A percentile compares a stretch with the other conserved stretches of the same genome.
Evolutionary conservation across 805 yeast species (phyloP).

Genomic region (Pichia scutulata): DNA sequence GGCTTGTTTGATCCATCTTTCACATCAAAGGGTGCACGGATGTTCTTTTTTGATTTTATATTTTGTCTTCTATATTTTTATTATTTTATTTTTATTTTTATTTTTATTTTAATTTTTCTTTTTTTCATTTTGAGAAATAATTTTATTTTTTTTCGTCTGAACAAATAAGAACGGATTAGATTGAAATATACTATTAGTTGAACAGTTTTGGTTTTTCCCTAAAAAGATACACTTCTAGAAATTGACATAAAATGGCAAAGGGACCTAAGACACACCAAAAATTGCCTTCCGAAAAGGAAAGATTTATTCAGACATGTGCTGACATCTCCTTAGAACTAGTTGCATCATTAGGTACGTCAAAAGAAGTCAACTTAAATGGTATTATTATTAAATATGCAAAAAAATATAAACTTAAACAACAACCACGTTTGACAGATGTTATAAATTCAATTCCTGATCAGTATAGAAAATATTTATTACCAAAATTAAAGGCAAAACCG

Average conservation of each 20-base stretch:
- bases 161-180: background rate
- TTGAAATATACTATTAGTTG: background rate
- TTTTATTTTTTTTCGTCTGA: background rate
- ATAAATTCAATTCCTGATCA: slow-evolving; percentile 95
- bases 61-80: too few species aligned
- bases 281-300: slow-evolving; percentile 83
- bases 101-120: background rate
- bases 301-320: slow-evolving; percentile 87
- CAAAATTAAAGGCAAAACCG: slow-evolving; percentile 96
- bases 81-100: too few species aligned
- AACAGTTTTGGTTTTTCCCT: background rate
- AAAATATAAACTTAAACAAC: slow-evolving; percentile 83
- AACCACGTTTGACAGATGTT: slow-evolving; percentile 91
- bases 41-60: too few species aligned
- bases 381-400: slow-evolving; percentile 78
- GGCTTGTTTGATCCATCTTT: background rate
- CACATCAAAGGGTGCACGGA: background rate
- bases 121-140: background rate
- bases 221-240: background rate
- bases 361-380: slow-evolving; percentile 85
- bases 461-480: slow-evolving; percentile 81
- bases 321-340: slow-evolving; percentile 86
- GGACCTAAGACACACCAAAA: slow-evolving; percentile 47
- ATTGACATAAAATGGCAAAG: slow-evolving; percentile 11
- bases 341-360: slow-evolving; percentile 54